These are phyloP conservation scores for Cajanus cajan DNA, from an alignment of 306 rosid genomes.

Conservation along the genomic window DNA sequence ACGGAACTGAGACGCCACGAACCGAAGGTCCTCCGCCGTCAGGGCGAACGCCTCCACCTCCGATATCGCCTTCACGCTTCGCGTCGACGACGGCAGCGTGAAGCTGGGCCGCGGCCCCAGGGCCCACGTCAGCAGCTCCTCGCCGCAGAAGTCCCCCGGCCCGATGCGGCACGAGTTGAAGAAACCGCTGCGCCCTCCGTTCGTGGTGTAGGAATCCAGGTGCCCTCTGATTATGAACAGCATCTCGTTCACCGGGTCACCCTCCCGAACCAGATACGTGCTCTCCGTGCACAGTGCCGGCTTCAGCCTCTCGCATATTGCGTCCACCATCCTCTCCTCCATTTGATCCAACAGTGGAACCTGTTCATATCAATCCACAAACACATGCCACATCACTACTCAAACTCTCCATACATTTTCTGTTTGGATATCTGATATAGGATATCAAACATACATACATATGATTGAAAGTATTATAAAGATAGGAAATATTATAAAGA, in stretches of 20 bases:
- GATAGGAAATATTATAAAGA: no score
- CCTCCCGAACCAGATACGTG: constrained; percentile 76
- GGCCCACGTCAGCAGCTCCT: constrained; percentile 95
- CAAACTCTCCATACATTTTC: no score
- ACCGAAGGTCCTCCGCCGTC: constrained; percentile 75
- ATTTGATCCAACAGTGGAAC: constrained; percentile 88
- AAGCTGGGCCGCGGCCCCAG: constrained; percentile 72
- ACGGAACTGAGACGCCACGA: constrained; percentile 87
- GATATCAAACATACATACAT: no score
- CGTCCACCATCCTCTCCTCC: constrained; percentile 95
- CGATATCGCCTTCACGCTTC: constrained; percentile 74
- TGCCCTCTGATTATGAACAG: constrained; percentile 85
- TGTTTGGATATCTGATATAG: no score
- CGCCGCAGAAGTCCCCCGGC: constrained; percentile 93
- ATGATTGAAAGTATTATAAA: no score
- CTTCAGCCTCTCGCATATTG: constrained; percentile 89
- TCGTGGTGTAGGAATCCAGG: constrained; percentile 88
- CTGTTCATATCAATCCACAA: constrained; percentile 36
- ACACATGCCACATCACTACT: no score
- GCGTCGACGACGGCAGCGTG: constrained; percentile 76
- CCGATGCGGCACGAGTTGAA: constrained; percentile 80
- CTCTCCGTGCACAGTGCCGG: constrained; percentile 82
- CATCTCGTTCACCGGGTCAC: constrained; percentile 91
- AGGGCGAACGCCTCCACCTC: constrained; percentile 97
- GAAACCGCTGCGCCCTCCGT: constrained; percentile 89